Percentiles rank a stretch among this genome's conserved stretches.
phyloP scores from a whole-genome alignment of 768 basidiomycete genomes.

The Boletus sensibilis region DNA sequence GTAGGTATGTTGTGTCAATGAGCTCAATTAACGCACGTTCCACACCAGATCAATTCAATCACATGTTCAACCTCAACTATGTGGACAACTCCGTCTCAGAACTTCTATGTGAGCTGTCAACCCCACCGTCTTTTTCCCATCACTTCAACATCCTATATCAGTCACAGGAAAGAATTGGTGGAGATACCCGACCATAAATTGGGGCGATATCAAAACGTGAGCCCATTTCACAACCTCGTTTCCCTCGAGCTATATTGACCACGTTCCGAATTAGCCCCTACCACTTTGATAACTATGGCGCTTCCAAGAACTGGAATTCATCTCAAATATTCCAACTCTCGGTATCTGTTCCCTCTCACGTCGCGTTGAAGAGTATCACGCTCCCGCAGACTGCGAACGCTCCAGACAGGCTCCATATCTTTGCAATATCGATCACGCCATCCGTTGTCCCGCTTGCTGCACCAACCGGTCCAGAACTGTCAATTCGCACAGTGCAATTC shows the following conservation, averaged over 20 bases:
- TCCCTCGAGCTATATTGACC: background rate
- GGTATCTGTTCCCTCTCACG: conserved; percentile 41
- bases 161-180: conserved; percentile 49
- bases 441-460: conserved; percentile 28
- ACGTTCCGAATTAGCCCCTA: conserved; percentile 37
- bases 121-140: background rate
- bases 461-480: conserved; percentile 30
- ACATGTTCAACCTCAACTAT: conserved; percentile 39
- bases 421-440: conserved; percentile 44
- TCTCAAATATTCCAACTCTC: conserved; percentile 48
- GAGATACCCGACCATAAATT: conserved; percentile 39
- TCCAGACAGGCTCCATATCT: conserved; percentile 42
- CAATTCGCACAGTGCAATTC: conserved; percentile 44
- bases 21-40: background rate
- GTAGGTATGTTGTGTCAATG: conserved; percentile 3
- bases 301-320: conserved; percentile 40
- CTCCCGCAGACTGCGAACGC: conserved; percentile 36
- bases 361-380: conserved; percentile 41
- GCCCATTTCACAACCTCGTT: background rate
- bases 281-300: conserved; percentile 39
- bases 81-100: conserved; percentile 35
- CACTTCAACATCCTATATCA: conserved; percentile 15
- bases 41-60: conserved; percentile 32
- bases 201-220: conserved; percentile 46
- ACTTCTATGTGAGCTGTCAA: conserved; percentile 33